Percentiles rank a stretch among this genome's conserved stretches.
phyloP scores from a whole-genome alignment of 768 basidiomycete species.

The Tephrocybe sp. region DNA sequence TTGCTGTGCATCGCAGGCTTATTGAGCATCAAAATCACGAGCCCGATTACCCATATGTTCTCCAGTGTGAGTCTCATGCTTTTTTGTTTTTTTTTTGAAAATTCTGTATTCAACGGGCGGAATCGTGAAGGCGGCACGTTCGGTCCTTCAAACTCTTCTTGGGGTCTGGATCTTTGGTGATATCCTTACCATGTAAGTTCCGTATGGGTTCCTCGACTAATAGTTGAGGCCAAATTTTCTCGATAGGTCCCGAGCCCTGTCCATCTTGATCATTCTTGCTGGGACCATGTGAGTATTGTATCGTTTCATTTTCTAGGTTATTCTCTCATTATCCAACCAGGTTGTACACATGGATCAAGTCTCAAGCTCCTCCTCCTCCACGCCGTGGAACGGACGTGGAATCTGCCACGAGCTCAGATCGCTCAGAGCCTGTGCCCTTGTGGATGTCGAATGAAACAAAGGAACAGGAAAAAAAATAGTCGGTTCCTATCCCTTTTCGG shows the following conservation, averaged over 20 bases:
- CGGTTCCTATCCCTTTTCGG: too few relatives aligned
- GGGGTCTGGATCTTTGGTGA: conserved; percentile 80
- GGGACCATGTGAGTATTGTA: conserved; percentile 63
- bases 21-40: conserved; percentile 80
- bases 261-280: conserved; percentile 64
- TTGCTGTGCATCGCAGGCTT: conserved; percentile 77
- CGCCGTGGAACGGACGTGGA: conserved; percentile 40
- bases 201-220: neutral
- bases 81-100: neutral
- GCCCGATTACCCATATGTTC: conserved; percentile 86
- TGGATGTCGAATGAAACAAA: conserved; percentile 7
- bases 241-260: conserved; percentile 58
- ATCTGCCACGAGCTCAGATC: too few relatives aligned
- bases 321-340: conserved; percentile 21
- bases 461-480: conserved; percentile 10
- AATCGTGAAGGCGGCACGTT: conserved; percentile 74
- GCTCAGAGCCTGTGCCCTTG: conserved; percentile 15
- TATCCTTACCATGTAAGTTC: conserved; percentile 65
- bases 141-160: conserved; percentile 80
- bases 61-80: conserved; percentile 55
- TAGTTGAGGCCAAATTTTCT: conserved; percentile 1
- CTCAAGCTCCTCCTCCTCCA: conserved; percentile 26
- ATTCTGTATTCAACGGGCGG: conserved; percentile 14
- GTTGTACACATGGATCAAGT: conserved; percentile 54
- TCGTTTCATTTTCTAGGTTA: neutral